Evolutionary conservation across 768 basidiomycete species (phyloP).

Genomic region (Mycena rosella): DNA sequence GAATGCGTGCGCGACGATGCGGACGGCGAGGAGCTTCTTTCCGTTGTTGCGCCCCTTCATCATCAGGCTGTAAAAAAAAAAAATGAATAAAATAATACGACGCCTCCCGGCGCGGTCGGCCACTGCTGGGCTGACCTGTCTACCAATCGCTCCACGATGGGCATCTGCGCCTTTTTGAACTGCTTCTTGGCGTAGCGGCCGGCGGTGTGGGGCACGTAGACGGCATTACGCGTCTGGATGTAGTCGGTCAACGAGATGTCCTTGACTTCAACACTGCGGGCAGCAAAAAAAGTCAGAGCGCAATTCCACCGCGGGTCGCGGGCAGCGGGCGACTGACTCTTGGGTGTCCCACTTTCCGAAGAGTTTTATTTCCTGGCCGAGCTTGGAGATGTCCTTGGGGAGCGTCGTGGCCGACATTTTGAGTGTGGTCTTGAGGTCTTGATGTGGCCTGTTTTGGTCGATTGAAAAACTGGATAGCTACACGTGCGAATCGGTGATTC

Average conservation of each 20-base stretch:
- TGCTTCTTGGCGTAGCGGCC: conserved; percentile 99
- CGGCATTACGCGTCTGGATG: conserved; percentile 98
- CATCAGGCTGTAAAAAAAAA: conserved; percentile 79
- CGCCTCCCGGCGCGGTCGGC: too few relatives aligned
- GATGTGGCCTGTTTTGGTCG: too few relatives aligned
- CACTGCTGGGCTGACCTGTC: conserved; percentile 78
- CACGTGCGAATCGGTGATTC: too few relatives aligned
- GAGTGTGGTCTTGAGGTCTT: too few relatives aligned
- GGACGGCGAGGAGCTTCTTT: conserved; percentile 98
- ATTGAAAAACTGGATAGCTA: too few relatives aligned
- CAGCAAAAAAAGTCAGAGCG: conserved; percentile 2
- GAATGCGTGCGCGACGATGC: conserved; percentile 99
- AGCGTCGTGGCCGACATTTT: conserved; percentile 71
- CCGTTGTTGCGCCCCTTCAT: conserved; percentile 99
- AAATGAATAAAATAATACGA: neutral
- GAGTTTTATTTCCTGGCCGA: conserved; percentile 91
- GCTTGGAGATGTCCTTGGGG: conserved; percentile 84
- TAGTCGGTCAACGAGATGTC: conserved; percentile 99
- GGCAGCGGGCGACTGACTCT: conserved; percentile 75
- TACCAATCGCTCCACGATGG: conserved; percentile 98
- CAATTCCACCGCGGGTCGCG: neutral
- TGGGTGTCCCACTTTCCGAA: conserved; percentile 99
- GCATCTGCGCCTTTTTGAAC: conserved; percentile 99
- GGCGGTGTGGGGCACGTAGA: conserved; percentile 98
- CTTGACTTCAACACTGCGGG: conserved; percentile 92